These are phyloP conservation scores for Fomitopsis pinicola DNA, from an alignment of 1,284 basidiomycete species.

Conservation along the genomic window DNA sequence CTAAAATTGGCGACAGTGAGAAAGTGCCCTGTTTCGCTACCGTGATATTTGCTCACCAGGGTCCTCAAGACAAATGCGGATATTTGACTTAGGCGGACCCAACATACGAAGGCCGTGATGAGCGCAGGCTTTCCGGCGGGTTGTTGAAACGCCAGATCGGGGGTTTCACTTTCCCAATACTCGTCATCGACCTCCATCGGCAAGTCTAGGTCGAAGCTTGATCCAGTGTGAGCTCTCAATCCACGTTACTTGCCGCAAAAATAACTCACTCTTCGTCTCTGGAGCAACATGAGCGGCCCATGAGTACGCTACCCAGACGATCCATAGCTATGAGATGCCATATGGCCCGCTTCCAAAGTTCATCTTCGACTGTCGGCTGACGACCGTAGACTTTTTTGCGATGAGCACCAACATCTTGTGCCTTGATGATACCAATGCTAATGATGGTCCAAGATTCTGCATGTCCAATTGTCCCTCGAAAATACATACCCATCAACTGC, in stretches of 20 bases:
- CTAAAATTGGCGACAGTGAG: slow-evolving; percentile 31
- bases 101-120: slow-evolving; percentile 61
- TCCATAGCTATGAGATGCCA: slow-evolving; percentile 56
- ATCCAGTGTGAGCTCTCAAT: slow-evolving; percentile 1
- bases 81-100: slow-evolving; percentile 70
- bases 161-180: slow-evolving; percentile 64
- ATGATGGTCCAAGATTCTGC: slow-evolving; percentile 39
- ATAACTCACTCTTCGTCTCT: slow-evolving; percentile 74
- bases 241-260: neutral
- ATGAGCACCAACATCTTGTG: slow-evolving; percentile 40
- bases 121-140: slow-evolving; percentile 58
- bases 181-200: slow-evolving; percentile 86
- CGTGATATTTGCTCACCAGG: slow-evolving; percentile 42
- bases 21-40: too few species aligned
- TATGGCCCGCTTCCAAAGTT: slow-evolving; percentile 51
- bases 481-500: slow-evolving; percentile 28
- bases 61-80: slow-evolving; percentile 67
- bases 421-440: slow-evolving; percentile 37
- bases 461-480: slow-evolving; percentile 26
- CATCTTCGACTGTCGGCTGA: slow-evolving; percentile 33
- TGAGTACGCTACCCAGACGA: slow-evolving; percentile 54
- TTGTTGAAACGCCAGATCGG: slow-evolving; percentile 52
- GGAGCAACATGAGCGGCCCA: slow-evolving; percentile 70
- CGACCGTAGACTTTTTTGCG: slow-evolving; percentile 28
- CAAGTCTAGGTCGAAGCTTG: slow-evolving; percentile 73